These are phyloP conservation scores for Sporothrix euskadiensis DNA, from an alignment of 2,329 filamentous ascomycete species.

Conservation along the genomic window DNA sequence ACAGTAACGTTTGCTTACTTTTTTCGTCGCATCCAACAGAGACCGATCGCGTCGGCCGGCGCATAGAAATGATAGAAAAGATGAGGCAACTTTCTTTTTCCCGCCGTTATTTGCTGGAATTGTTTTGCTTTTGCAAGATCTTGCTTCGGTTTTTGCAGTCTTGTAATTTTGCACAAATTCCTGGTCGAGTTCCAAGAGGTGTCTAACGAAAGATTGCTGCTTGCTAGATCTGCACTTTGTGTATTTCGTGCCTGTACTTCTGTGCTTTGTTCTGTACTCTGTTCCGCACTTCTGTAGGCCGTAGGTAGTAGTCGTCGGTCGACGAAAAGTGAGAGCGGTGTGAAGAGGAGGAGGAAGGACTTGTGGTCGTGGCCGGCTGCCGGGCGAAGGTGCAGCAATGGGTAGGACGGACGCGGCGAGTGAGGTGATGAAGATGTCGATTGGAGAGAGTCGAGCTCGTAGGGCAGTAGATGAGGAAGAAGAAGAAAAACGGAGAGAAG, in stretches of 20 bases:
- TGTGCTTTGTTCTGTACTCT: not conserved
- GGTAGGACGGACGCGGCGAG: not conserved
- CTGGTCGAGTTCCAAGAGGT: not conserved
- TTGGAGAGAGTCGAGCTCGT: not conserved
- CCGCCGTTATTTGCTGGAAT: not conserved
- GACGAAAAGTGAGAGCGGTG: not conserved
- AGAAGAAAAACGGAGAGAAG: slow-evolving; percentile 7
- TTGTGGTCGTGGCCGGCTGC: not conserved
- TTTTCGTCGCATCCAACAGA: slow-evolving; percentile 30
- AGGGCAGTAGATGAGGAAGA: not conserved
- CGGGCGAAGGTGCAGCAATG: slow-evolving; percentile 5
- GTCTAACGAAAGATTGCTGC: not conserved
- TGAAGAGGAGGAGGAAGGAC: not conserved
- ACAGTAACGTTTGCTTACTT: slow-evolving; percentile 3
- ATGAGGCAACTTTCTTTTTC: not conserved
- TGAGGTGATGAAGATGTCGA: not conserved
- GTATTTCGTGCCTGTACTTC: not conserved
- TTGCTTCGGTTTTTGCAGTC: not conserved
- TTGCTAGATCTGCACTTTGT: not conserved
- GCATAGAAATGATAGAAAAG: not conserved
- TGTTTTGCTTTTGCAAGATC: not conserved
- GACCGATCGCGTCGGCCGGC: slow-evolving; percentile 25
- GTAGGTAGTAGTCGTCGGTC: not conserved
- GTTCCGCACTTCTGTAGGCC: not conserved
- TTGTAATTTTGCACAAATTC: not conserved